Evolutionary conservation across 2,329 filamentous ascomycete species (phyloP).

Genomic region (Alternaria gansuensis): DNA sequence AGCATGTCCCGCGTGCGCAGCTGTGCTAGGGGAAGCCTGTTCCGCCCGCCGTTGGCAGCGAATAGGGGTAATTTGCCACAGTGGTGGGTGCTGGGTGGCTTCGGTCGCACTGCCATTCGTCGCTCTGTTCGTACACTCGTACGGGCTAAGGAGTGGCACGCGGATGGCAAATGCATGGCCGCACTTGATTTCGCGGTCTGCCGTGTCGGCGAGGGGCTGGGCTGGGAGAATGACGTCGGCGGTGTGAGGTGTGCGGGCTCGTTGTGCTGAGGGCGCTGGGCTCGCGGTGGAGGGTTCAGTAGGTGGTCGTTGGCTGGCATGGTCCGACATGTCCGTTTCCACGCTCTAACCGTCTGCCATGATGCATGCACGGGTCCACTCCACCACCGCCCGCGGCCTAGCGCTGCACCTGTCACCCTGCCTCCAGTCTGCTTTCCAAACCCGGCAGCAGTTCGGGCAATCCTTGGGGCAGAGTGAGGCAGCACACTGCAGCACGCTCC

Average conservation of each 20-base stretch:
- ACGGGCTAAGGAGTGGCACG: conserved; percentile 11
- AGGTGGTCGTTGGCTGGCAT: conserved; percentile 4
- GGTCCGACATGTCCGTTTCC: conserved; percentile 3
- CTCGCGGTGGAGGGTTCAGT: background rate
- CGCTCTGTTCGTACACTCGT: conserved; percentile 14
- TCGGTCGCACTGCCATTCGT: conserved; percentile 14
- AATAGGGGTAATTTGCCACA: conserved; percentile 26
- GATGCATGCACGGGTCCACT: background rate
- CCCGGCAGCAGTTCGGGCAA: conserved; percentile 9
- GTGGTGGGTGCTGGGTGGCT: conserved; percentile 10
- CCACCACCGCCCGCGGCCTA: background rate
- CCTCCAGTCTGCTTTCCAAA: conserved; percentile 4
- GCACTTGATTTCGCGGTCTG: conserved; percentile 3
- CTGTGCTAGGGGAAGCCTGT: conserved; percentile 9
- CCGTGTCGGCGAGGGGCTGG: conserved; percentile 3
- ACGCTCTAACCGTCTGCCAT: background rate
- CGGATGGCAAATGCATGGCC: conserved; percentile 4
- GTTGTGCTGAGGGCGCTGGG: background rate
- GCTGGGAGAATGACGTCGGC: conserved; percentile 6
- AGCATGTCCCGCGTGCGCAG: conserved; percentile 5
- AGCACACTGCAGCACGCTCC: conserved; percentile 3
- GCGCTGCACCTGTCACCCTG: conserved; percentile 2
- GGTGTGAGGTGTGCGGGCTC: conserved; percentile 1
- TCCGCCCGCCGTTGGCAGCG: conserved; percentile 12
- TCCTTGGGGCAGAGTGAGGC: conserved; percentile 4